A percentile compares a stretch with the other conserved stretches of the same genome.
Conservation (phyloP, 371 early-diverging fungal genomes). For the Syncephalis plumigaleata region DNA sequence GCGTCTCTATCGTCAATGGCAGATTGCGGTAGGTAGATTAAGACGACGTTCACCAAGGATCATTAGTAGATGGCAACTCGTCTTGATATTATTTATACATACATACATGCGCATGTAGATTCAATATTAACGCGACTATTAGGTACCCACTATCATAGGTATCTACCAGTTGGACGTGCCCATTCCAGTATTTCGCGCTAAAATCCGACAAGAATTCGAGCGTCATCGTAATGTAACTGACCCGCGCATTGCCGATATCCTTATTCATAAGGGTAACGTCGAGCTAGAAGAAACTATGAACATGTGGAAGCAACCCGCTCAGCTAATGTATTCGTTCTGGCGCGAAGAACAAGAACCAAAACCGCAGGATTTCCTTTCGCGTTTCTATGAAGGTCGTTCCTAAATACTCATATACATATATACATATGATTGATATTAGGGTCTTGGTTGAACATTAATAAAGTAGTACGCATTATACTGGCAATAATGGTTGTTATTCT, state of each 20-base stretch:
- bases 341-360: slow-evolving; percentile 57
- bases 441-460: too few relatives aligned
- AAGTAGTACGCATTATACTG: too few relatives aligned
- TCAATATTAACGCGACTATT: neutral
- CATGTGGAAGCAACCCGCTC: slow-evolving; percentile 87
- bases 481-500: too few relatives aligned
- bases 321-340: slow-evolving; percentile 79
- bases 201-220: slow-evolving; percentile 86
- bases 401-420: too few relatives aligned
- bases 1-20: slow-evolving; percentile 42
- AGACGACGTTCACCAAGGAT: too few relatives aligned
- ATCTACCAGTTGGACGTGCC: slow-evolving; percentile 68
- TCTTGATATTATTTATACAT: too few relatives aligned
- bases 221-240: slow-evolving; percentile 69
- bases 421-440: too few relatives aligned
- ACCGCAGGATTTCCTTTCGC: slow-evolving; percentile 59
- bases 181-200: slow-evolving; percentile 48
- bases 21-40: slow-evolving; percentile 29
- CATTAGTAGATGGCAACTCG: too few relatives aligned
- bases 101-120: too few relatives aligned
- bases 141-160: slow-evolving; percentile 68
- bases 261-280: slow-evolving; percentile 71
- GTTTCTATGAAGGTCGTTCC: slow-evolving; percentile 54
- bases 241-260: slow-evolving; percentile 59
- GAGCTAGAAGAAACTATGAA: slow-evolving; percentile 90